Percentiles rank a stretch among this genome's conserved stretches.
Conservation (phyloP, 495 filamentous ascomycete genomes). For the Penicillium tannophilum region DNA sequence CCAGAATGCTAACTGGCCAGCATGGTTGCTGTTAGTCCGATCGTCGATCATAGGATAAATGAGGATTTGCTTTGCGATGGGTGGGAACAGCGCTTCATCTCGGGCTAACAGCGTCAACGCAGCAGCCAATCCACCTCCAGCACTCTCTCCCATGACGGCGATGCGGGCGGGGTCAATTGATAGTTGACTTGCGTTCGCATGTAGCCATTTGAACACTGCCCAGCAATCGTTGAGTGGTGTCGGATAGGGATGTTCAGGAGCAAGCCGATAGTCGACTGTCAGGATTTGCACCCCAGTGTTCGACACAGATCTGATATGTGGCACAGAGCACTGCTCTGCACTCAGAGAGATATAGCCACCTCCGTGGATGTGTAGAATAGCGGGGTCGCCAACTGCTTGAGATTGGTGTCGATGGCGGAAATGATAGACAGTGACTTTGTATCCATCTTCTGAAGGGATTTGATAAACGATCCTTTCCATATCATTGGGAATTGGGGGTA, state of each 20-base stretch:
- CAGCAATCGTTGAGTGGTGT: constrained; percentile 40
- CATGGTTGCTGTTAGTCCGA: constrained; percentile 19
- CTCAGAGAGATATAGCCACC: constrained; percentile 16
- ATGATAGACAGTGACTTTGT: constrained; percentile 16
- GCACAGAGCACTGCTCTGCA: constrained; percentile 5
- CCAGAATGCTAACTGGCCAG: constrained; percentile 20
- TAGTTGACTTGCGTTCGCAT: constrained; percentile 35
- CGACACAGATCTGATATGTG: constrained; percentile 7
- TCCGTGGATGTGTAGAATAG: constrained; percentile 20
- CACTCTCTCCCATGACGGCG: constrained; percentile 45
- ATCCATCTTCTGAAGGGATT: constrained; percentile 7
- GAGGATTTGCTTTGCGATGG: constrained; percentile 48
- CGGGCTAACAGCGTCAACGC: constrained; percentile 43
- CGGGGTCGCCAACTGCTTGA: constrained; percentile 6
- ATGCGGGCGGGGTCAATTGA: constrained; percentile 48
- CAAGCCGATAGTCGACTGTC: constrained; percentile 35
- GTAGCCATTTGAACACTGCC: constrained; percentile 45
- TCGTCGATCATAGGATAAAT: constrained; percentile 55
- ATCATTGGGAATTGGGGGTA: constrained; percentile 10
- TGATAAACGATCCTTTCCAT: constrained; percentile 18
- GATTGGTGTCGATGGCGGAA: constrained; percentile 3
- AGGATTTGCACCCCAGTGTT: constrained; percentile 24
- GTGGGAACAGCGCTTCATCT: constrained; percentile 39
- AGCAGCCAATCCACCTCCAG: constrained; percentile 57
- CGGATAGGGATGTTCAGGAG: constrained; percentile 39